Percentiles rank a stretch among this genome's conserved stretches.
These are phyloP conservation scores for Durio zibethinus DNA, from an alignment of 345 rosid species.

Conservation along the genomic window DNA sequence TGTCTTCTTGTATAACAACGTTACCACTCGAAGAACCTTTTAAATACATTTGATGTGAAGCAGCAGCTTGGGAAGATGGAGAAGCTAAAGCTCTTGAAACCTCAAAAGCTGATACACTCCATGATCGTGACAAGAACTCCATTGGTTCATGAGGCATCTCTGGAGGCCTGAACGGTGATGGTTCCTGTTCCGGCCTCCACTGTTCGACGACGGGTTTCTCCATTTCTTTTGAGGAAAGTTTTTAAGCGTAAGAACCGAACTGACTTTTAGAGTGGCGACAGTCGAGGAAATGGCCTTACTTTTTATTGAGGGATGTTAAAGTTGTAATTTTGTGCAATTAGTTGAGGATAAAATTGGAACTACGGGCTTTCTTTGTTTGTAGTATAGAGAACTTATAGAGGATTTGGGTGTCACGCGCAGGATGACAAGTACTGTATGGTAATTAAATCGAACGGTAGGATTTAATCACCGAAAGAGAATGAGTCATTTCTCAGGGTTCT, in stretches of 20 bases:
- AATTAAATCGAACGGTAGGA: too few species aligned
- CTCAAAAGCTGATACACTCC: constrained; percentile 89
- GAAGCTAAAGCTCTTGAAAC: constrained; percentile 75
- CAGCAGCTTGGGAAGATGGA: constrained; percentile 22
- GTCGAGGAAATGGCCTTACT: neutral
- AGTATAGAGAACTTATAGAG: neutral
- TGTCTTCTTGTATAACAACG: constrained; percentile 58
- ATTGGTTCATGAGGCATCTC: constrained; percentile 87
- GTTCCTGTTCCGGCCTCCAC: constrained; percentile 60
- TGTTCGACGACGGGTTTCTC: constrained; percentile 49
- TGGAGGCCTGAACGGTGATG: constrained; percentile 61
- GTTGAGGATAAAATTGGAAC: neutral
- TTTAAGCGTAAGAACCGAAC: neutral
- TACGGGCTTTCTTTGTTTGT: neutral
- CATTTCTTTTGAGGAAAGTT: constrained; percentile 28
- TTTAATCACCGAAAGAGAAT: too few species aligned
- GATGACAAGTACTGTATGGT: too few species aligned
- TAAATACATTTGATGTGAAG: constrained; percentile 37
- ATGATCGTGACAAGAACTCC: constrained; percentile 95
- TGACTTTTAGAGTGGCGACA: neutral
- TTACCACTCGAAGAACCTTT: constrained; percentile 31
- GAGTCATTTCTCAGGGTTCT: too few species aligned
- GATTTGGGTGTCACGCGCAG: neutral
- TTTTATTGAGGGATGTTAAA: neutral
- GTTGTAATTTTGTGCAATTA: neutral